Evolutionary conservation across 176 grass and related monocot genomes (phyloP).

Genomic region (Bolboschoenus planiculmis): DNA sequence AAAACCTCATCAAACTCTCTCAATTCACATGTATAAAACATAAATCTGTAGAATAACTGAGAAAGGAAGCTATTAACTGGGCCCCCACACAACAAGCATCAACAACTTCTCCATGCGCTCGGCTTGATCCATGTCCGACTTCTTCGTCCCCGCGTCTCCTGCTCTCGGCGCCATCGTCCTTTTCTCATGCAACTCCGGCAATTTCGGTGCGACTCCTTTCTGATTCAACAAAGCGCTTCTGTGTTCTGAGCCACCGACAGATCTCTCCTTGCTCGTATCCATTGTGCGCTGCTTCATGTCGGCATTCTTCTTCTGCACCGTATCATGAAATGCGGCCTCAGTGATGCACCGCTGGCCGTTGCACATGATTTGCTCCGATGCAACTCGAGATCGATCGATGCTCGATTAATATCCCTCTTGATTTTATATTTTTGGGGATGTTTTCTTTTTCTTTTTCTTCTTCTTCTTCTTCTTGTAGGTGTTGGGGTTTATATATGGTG

Average conservation of each 20-base stretch:
- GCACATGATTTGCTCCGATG: constrained; percentile 34
- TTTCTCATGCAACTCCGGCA: not conserved
- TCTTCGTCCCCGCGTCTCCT: not conserved
- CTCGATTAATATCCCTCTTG: not conserved
- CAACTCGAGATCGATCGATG: not conserved
- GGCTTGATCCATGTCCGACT: not conserved
- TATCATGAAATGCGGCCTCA: constrained; percentile 34
- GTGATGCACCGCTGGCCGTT: constrained; percentile 33
- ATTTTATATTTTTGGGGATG: not conserved
- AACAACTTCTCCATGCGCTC: constrained; percentile 48
- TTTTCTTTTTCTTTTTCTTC: not conserved
- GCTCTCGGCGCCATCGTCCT: not conserved
- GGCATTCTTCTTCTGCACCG: constrained; percentile 22
- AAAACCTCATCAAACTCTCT: not conserved
- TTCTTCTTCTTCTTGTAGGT: not conserved
- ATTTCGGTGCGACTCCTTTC: not conserved
- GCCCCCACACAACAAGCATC: constrained; percentile 65
- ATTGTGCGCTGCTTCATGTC: not conserved
- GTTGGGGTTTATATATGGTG: constrained; percentile 13
- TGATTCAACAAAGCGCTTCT: not conserved
- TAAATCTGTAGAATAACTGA: not conserved
- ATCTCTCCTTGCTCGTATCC: not conserved
- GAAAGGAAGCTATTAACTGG: constrained; percentile 21
- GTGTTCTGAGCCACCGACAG: not conserved
- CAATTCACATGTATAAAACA: not conserved